Conservation (phyloP, 441 rosid genomes). For the Hypseocharis bilobata region DNA sequence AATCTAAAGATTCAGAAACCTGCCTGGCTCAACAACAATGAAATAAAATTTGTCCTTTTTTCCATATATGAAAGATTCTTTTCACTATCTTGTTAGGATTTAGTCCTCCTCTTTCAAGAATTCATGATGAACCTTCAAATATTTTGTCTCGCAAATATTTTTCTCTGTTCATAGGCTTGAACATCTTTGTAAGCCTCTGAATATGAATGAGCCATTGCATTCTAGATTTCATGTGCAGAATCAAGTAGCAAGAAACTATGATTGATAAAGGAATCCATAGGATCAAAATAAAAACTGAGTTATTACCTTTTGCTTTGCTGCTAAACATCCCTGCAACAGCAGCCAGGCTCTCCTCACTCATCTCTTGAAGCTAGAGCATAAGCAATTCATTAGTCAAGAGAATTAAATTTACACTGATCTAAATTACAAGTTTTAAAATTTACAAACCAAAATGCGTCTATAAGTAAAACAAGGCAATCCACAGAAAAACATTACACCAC, state of each 20-base stretch:
- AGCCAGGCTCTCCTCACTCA: conserved; percentile 92
- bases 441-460: not conserved
- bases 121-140: too few species aligned
- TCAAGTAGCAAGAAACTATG: not conserved
- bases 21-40: too few species aligned
- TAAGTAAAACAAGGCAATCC: not conserved
- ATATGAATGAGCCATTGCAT: not conserved
- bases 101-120: too few species aligned
- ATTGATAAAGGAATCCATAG: not conserved
- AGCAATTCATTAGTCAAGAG: conserved; percentile 19
- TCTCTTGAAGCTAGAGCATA: conserved; percentile 61
- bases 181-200: not conserved
- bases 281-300: conserved; percentile 12
- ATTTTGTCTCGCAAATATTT: too few species aligned
- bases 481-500: not conserved
- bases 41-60: too few species aligned
- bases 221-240: conserved; percentile 6
- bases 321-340: conserved; percentile 99
- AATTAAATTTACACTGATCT: conserved; percentile 1
- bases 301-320: conserved; percentile 97
- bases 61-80: too few species aligned
- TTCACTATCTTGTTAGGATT: too few species aligned
- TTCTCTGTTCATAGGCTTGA: too few species aligned
- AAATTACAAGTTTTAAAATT: not conserved
- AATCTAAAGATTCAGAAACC: too few species aligned